These are phyloP conservation scores for Phytophthora pluvialis DNA, from an alignment of 352 stramenopile species.

Conservation along the genomic window DNA sequence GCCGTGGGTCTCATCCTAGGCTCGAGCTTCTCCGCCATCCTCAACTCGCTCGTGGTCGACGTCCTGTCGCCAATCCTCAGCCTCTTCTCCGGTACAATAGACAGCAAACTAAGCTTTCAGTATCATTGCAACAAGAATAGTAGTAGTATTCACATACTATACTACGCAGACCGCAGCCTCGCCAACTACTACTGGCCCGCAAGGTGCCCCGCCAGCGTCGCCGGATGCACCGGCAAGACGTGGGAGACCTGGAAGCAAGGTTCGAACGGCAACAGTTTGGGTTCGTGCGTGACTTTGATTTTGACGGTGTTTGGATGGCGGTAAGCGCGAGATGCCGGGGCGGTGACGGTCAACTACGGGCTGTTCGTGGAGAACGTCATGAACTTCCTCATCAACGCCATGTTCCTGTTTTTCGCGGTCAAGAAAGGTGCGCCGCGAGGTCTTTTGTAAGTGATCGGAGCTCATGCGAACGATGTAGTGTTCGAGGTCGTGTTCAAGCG, in stretches of 20 bases:
- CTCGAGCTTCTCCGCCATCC: constrained; percentile 60
- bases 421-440: constrained; percentile 53
- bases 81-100: constrained; percentile 53
- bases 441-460: background rate
- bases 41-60: constrained; percentile 60
- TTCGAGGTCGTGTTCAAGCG: constrained; percentile 64
- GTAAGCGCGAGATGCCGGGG: constrained; percentile 51
- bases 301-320: constrained; percentile 1
- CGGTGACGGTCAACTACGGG: constrained; percentile 67
- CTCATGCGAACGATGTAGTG: constrained; percentile 20
- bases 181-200: constrained; percentile 57
- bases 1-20: constrained; percentile 64
- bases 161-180: constrained; percentile 48
- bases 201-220: constrained; percentile 36
- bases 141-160: too few relatives aligned
- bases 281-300: too few relatives aligned
- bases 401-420: constrained; percentile 70
- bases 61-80: constrained; percentile 63
- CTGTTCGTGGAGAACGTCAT: constrained; percentile 63
- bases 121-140: too few relatives aligned
- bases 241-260: constrained; percentile 5
- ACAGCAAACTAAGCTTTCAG: background rate
- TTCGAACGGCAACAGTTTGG: background rate
- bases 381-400: constrained; percentile 70
- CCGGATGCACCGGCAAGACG: constrained; percentile 21